A percentile compares a stretch with the other conserved stretches of the same genome.
Conservation (phyloP, 164 flowering plant genomes). For the Kalanchoe fedtschenkoi region DNA sequence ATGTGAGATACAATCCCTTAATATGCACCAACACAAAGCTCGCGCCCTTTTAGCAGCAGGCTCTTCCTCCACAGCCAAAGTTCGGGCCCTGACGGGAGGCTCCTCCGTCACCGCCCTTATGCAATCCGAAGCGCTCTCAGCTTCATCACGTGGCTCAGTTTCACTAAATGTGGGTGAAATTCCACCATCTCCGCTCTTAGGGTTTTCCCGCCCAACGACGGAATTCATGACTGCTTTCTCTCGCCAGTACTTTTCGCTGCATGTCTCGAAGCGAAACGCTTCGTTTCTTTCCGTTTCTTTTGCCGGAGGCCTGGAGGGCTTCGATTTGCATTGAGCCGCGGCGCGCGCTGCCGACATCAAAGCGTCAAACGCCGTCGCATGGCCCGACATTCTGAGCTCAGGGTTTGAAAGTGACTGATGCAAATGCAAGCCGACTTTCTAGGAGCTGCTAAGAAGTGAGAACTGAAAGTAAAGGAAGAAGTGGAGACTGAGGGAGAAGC, state of each 20-base stretch:
- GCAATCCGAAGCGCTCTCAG: no score
- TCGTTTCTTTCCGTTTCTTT: constrained; percentile 29
- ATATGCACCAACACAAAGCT: not conserved
- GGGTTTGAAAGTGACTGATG: no score
- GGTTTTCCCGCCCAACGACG: not conserved
- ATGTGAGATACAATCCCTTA: no score
- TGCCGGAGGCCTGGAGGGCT: constrained; percentile 11
- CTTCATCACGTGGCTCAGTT: not conserved
- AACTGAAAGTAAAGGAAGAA: no score
- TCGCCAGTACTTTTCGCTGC: not conserved
- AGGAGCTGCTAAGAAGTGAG: no score
- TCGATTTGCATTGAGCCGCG: constrained; percentile 39
- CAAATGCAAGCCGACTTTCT: no score
- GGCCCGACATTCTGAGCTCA: constrained; percentile 32
- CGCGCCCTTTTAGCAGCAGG: constrained; percentile 16
- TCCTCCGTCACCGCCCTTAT: not conserved
- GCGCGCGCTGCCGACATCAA: constrained; percentile 76
- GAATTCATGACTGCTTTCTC: no score
- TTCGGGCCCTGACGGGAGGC: no score
- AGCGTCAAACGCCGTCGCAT: constrained; percentile 52
- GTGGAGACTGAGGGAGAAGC: no score
- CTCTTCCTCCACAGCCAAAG: not conserved
- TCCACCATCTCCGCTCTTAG: not conserved
- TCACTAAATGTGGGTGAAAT: not conserved
- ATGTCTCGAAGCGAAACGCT: constrained; percentile 1